These are phyloP conservation scores for Colletotrichum lindemuthianum DNA, from an alignment of 2,329 filamentous ascomycete species.

Conservation along the genomic window DNA sequence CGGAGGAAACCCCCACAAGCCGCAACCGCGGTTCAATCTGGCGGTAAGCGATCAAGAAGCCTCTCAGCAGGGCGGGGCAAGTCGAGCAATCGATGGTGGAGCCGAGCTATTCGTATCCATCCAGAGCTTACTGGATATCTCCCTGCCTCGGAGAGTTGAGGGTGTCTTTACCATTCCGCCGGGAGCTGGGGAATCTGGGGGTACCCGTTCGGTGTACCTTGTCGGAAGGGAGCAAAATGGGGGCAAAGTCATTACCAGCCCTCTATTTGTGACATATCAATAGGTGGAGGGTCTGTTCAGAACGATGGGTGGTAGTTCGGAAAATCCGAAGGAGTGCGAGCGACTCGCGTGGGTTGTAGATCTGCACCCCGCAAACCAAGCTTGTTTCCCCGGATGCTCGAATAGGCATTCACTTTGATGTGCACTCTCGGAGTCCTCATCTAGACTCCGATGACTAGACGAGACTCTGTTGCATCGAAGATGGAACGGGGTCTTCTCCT, in stretches of 20 bases:
- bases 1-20: constrained; percentile 42
- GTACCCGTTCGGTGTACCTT: constrained; percentile 16
- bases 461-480: too few species aligned
- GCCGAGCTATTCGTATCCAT: constrained; percentile 41
- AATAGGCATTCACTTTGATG: too few species aligned
- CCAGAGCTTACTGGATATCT: constrained; percentile 37
- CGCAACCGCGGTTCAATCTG: constrained; percentile 40
- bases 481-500: too few species aligned
- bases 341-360: too few species aligned
- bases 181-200: background rate
- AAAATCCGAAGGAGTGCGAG: too few species aligned
- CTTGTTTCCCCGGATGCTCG: too few species aligned
- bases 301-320: too few species aligned
- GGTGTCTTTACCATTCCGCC: constrained; percentile 31
- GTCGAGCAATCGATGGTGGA: constrained; percentile 38
- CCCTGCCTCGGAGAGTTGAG: constrained; percentile 38
- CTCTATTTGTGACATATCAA: constrained; percentile 14
- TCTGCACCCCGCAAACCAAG: constrained; percentile 15
- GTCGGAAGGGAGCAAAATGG: constrained; percentile 23
- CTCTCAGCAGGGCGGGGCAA: constrained; percentile 33
- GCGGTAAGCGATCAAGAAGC: constrained; percentile 32
- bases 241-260: constrained; percentile 29
- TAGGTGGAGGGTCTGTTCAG: background rate
- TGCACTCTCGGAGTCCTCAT: too few species aligned
- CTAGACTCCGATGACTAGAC: too few species aligned